phyloP scores from a whole-genome alignment of 129 eudicot genomes.

The Saussurea involucrata region DNA sequence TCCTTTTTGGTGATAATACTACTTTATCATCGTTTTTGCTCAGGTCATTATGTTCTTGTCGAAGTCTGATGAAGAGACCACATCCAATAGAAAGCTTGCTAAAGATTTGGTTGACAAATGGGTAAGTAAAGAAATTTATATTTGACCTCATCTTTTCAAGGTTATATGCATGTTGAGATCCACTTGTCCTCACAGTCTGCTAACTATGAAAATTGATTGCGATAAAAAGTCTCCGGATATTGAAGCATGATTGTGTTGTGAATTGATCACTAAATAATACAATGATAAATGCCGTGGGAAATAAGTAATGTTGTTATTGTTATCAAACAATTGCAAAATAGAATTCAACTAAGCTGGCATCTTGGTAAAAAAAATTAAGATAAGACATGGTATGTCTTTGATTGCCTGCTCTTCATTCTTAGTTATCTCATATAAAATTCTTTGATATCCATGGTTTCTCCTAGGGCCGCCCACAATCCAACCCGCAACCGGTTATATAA shows the following conservation, averaged over 20 bases:
- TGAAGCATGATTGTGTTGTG: neutral
- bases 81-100: constrained; percentile 87
- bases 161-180: neutral
- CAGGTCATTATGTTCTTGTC: constrained; percentile 98
- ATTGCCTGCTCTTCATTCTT: neutral
- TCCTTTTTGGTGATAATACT: neutral
- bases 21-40: constrained; percentile 3
- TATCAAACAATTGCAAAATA: neutral
- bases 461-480: too few species aligned
- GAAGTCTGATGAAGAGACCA: constrained; percentile 93
- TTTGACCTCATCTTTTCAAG: neutral
- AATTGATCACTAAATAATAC: neutral
- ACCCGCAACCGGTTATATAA: too few species aligned
- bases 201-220: neutral
- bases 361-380: neutral
- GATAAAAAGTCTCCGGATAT: neutral
- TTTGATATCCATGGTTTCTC: neutral
- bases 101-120: constrained; percentile 98
- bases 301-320: neutral
- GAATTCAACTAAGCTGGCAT: neutral
- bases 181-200: neutral
- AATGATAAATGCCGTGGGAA: neutral
- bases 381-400: neutral
- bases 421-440: neutral
- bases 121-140: constrained; percentile 39